Conservation (phyloP, 2,329 filamentous ascomycete genomes). For the Cordyceps javanica region DNA sequence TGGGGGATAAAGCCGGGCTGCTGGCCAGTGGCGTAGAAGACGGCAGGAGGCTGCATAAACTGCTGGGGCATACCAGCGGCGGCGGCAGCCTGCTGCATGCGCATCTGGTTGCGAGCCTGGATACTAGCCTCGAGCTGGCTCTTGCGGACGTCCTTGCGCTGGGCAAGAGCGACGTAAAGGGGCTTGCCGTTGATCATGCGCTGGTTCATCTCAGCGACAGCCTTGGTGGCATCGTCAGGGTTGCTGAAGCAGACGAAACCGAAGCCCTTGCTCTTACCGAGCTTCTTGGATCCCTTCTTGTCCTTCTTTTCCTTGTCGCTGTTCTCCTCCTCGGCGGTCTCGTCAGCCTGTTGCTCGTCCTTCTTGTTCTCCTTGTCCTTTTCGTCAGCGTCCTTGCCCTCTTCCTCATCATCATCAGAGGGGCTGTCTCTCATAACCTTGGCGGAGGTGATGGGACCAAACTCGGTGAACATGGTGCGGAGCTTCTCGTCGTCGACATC, state of each 20-base stretch:
- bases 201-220: conserved; percentile 99
- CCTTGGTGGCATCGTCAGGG: conserved; percentile 98
- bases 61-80: conserved; percentile 82
- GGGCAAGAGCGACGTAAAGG: conserved; percentile 92
- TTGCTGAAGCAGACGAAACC: conserved; percentile 99
- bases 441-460: conserved; percentile 92
- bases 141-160: conserved; percentile 99
- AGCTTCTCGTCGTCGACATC: conserved; percentile 98
- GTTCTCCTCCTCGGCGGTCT: conserved; percentile 38
- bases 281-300: conserved; percentile 52
- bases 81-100: conserved; percentile 95
- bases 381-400: conserved; percentile 46
- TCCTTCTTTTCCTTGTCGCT: conserved; percentile 53
- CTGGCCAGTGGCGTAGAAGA: conserved; percentile 86
- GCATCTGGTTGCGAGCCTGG: conserved; percentile 96
- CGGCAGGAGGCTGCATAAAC: conserved; percentile 80
- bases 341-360: conserved; percentile 36
- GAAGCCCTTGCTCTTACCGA: conserved; percentile 99
- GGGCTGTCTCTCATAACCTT: conserved; percentile 95
- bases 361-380: conserved; percentile 47
- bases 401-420: conserved; percentile 48
- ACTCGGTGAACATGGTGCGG: conserved; percentile 84
- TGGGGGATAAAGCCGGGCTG: conserved; percentile 64
- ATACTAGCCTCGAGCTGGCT: conserved; percentile 99
- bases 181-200: conserved; percentile 97